Conservation (phyloP, 1,284 basidiomycete species). For the Trichosporon sp. region DNA sequence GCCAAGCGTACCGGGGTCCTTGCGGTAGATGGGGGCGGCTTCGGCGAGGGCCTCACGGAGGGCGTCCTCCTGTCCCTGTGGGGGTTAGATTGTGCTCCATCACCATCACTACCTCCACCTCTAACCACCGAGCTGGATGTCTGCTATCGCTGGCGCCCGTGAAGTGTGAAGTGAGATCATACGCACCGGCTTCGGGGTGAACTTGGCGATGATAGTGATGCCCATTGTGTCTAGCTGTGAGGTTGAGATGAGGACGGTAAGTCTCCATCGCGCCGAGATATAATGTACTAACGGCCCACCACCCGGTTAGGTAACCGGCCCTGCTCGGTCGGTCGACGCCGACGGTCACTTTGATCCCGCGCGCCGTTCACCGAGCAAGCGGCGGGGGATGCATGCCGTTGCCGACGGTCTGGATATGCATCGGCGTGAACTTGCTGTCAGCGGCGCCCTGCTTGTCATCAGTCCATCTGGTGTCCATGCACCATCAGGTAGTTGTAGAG, state of each 20-base stretch:
- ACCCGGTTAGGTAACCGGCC: neutral
- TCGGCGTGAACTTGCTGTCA: neutral
- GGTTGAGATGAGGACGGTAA: neutral
- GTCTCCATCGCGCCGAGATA: neutral
- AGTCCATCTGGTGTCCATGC: too few species aligned
- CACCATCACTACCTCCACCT: neutral
- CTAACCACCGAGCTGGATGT: too few species aligned
- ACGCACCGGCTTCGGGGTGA: conserved; percentile 1
- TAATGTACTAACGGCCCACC: neutral
- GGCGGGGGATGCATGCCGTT: neutral
- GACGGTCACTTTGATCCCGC: neutral
- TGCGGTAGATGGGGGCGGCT: neutral
- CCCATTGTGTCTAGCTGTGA: neutral
- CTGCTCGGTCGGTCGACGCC: neutral
- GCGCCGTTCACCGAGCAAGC: neutral
- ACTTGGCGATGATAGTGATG: conserved; percentile 1
- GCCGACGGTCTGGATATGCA: neutral
- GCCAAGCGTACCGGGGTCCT: conserved; percentile 1
- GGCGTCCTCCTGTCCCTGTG: neutral
- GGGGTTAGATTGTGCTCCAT: neutral
- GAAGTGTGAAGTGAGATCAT: too few species aligned
- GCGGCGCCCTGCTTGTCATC: neutral
- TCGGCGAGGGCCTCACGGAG: neutral
- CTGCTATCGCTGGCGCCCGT: too few species aligned
- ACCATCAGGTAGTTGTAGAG: too few species aligned